Conservation (phyloP, 257 asterid genomes). For the Solanum virginianum region DNA sequence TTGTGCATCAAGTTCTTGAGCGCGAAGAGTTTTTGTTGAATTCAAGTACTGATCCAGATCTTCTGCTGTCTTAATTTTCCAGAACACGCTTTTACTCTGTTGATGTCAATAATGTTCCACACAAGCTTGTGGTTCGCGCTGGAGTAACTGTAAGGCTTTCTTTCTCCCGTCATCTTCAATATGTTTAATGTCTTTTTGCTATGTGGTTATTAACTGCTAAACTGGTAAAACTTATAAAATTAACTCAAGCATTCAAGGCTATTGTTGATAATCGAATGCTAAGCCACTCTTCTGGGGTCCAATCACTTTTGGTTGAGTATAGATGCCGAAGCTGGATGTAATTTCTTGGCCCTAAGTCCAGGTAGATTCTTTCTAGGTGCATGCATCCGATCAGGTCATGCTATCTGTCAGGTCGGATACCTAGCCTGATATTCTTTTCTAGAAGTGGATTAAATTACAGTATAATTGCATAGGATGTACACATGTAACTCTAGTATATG, state of each 20-base stretch:
- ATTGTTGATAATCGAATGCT: background rate
- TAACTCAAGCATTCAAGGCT: background rate
- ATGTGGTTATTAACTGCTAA: background rate
- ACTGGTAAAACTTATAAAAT: background rate
- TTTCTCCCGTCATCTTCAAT: background rate
- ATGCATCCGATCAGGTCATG: background rate
- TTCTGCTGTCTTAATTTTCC: constrained; percentile 6
- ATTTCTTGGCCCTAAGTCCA: background rate
- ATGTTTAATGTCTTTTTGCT: background rate
- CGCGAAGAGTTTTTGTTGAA: background rate
- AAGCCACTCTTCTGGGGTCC: background rate
- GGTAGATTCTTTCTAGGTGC: background rate
- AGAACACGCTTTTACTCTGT: constrained; percentile 60
- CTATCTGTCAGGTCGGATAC: background rate
- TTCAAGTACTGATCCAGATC: background rate
- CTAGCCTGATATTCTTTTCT: background rate
- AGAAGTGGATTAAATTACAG: background rate
- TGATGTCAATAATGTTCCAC: constrained; percentile 82
- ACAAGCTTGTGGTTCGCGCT: constrained; percentile 72
- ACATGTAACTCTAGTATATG: background rate
- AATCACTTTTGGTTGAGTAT: background rate
- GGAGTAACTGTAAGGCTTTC: constrained; percentile 76
- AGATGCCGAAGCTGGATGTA: background rate
- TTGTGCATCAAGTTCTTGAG: background rate
- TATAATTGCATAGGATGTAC: background rate